Conservation (phyloP, 805 yeast genomes). For the Wickerhamiella alocasiicola region DNA sequence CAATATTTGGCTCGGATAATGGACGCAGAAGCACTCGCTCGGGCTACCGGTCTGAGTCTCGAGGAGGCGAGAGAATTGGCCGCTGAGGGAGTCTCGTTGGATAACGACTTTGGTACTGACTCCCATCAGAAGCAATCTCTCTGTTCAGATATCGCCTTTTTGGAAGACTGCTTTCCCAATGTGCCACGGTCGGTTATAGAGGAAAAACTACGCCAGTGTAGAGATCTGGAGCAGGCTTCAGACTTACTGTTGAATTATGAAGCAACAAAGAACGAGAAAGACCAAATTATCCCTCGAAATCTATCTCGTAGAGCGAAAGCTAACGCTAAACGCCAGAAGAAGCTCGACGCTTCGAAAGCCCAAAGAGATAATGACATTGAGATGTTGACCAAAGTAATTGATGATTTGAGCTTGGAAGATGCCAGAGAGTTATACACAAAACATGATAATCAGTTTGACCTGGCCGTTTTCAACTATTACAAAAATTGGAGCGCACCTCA, state of each 20-base stretch:
- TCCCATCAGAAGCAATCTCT: not conserved
- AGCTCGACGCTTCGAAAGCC: not conserved
- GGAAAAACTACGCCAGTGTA: not conserved
- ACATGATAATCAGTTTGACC: not conserved
- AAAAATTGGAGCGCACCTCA: slow-evolving; percentile 2
- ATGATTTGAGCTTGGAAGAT: not conserved
- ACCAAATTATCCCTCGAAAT: slow-evolving; percentile 8
- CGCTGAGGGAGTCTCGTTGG: not conserved
- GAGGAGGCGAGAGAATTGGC: slow-evolving; percentile 7
- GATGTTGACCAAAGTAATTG: not conserved
- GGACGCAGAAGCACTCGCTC: slow-evolving; percentile 4
- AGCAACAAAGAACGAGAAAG: slow-evolving; percentile 6
- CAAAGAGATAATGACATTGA: not conserved
- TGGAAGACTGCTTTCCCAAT: slow-evolving; percentile 11
- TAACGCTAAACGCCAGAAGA: slow-evolving; percentile 2
- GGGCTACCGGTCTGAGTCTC: slow-evolving; percentile 8
- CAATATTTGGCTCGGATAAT: no score
- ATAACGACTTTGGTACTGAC: not conserved
- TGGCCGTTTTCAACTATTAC: not conserved
- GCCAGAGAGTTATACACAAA: not conserved
- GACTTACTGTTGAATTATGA: slow-evolving; percentile 14
- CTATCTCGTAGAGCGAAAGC: slow-evolving; percentile 2
- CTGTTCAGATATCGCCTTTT: slow-evolving; percentile 5
- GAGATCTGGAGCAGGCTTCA: slow-evolving; percentile 13
- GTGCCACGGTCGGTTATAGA: slow-evolving; percentile 3